Conservation (phyloP, 78 protist species). For the Trichosphaerium sp. region DNA sequence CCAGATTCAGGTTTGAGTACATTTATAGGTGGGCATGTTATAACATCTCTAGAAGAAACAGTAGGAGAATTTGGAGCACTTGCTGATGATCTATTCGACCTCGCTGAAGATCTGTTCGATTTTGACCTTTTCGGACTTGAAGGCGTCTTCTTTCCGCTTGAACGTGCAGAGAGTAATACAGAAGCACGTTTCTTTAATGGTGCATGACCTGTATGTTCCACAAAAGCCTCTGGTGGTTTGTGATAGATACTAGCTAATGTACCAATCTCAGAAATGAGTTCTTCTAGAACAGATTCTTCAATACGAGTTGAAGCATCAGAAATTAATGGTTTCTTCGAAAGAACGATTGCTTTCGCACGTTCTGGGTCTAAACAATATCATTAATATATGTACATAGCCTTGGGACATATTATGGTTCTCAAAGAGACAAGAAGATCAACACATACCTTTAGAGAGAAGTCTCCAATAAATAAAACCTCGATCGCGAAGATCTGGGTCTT, state of each 20-base stretch:
- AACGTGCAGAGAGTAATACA: too few species aligned
- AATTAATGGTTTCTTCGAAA: slow-evolving; percentile 55
- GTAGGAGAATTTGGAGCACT: too few species aligned
- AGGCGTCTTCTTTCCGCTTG: too few species aligned
- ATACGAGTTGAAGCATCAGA: slow-evolving; percentile 46
- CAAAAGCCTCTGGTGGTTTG: slow-evolving; percentile 51
- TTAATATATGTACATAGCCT: too few species aligned
- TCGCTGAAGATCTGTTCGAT: too few species aligned
- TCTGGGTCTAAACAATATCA: slow-evolving; percentile 79
- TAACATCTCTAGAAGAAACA: too few species aligned
- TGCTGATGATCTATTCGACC: too few species aligned
- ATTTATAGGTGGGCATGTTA: too few species aligned
- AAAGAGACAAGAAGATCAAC: too few species aligned
- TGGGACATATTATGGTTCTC: too few species aligned
- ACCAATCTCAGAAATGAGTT: slow-evolving; percentile 62
- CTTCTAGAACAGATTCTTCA: slow-evolving; percentile 54
- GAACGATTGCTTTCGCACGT: slow-evolving; percentile 66
- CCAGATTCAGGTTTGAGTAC: too few species aligned
- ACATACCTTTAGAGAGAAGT: slow-evolving; percentile 71
- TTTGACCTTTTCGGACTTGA: too few species aligned
- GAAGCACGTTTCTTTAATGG: slow-evolving; percentile 2
- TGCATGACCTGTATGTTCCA: slow-evolving; percentile 31
- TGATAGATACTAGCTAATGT: slow-evolving; percentile 79
- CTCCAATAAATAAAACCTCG: slow-evolving; percentile 93
- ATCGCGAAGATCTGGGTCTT: slow-evolving; percentile 91